Evolutionary conservation across 768 basidiomycete genomes (phyloP).

Genomic region (Suillus sp.): DNA sequence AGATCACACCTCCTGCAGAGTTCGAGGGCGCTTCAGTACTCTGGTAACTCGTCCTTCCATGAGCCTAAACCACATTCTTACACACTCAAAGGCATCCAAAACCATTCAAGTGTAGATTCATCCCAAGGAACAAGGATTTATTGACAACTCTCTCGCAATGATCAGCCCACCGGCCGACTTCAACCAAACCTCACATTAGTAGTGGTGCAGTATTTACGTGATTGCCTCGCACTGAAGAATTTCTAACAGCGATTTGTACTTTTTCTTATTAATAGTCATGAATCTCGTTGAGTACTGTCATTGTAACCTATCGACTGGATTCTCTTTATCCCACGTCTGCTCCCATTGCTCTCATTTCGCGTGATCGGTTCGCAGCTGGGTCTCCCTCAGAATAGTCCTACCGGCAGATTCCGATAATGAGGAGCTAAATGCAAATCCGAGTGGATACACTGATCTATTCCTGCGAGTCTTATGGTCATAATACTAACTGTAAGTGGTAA

Average conservation of each 20-base stretch:
- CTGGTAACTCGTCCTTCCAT: background rate
- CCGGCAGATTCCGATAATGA: background rate
- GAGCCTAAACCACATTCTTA: background rate
- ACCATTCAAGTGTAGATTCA: conserved; percentile 6
- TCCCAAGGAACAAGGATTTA: conserved; percentile 1
- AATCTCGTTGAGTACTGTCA: background rate
- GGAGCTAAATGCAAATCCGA: no score
- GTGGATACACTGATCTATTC: no score
- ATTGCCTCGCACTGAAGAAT: background rate
- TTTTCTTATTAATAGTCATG: background rate
- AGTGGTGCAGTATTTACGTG: background rate
- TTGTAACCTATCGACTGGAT: background rate
- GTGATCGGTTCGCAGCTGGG: background rate
- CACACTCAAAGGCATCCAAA: background rate
- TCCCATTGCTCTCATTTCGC: background rate
- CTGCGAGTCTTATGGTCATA: no score
- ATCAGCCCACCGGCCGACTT: background rate
- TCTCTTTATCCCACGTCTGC: background rate
- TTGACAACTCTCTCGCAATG: background rate
- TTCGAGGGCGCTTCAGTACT: background rate
- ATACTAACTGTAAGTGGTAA: no score
- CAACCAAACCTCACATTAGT: background rate
- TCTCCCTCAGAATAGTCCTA: background rate
- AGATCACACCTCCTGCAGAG: conserved; percentile 2
- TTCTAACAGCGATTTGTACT: background rate